phyloP scores from a whole-genome alignment of 164 flowering plant species.

The Dillenia suffruticosa region DNA sequence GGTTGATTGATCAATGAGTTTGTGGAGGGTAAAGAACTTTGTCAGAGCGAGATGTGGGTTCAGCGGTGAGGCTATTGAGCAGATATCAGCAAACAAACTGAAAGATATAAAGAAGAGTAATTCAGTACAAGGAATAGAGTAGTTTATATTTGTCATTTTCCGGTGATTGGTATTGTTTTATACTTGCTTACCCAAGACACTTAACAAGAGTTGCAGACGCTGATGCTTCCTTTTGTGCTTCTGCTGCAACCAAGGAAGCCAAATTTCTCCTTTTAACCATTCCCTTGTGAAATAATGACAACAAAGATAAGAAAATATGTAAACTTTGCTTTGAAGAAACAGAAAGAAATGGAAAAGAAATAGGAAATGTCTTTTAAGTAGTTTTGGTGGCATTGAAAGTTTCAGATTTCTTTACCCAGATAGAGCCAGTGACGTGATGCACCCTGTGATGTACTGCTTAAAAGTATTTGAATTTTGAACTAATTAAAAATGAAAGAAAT shows the following conservation, averaged over 20 bases:
- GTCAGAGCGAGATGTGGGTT: slow-evolving; percentile 48
- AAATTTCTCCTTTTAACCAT: slow-evolving; percentile 64
- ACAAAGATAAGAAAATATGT: neutral
- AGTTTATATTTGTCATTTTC: no score
- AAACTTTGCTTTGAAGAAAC: neutral
- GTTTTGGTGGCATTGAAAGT: no score
- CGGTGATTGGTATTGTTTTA: no score
- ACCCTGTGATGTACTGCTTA: no score
- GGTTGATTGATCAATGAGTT: slow-evolving; percentile 45
- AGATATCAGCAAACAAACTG: slow-evolving; percentile 79
- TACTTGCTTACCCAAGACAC: slow-evolving; percentile 49
- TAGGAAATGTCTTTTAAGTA: no score
- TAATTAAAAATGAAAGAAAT: no score
- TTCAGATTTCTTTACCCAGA: no score
- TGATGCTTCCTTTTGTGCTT: slow-evolving; percentile 85
- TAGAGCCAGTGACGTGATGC: no score
- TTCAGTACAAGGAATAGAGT: neutral
- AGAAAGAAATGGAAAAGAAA: neutral
- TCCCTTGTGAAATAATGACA: slow-evolving; percentile 35
- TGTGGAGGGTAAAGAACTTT: slow-evolving; percentile 70
- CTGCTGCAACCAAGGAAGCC: slow-evolving; percentile 72
- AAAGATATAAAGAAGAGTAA: slow-evolving; percentile 4
- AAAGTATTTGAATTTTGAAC: no score
- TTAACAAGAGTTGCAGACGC: slow-evolving; percentile 60
- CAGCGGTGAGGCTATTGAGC: slow-evolving; percentile 52